Percentiles rank a stretch among this genome's conserved stretches.
These are phyloP conservation scores for Podila verticillata DNA, from an alignment of 192 early-diverging fungal species.

Conservation along the genomic window DNA sequence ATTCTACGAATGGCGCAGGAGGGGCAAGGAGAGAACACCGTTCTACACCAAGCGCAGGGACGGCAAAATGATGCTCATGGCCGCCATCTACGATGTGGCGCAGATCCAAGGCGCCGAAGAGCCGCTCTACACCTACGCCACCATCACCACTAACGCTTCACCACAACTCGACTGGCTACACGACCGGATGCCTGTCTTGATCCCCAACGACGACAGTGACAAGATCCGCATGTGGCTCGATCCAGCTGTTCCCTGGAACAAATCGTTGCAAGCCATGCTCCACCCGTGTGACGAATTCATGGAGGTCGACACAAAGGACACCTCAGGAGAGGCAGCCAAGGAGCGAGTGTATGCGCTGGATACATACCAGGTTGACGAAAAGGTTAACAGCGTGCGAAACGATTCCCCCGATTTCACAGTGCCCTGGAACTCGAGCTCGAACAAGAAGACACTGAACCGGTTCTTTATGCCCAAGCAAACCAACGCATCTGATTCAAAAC, in stretches of 20 bases:
- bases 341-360: conserved; percentile 17
- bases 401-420: conserved; percentile 56
- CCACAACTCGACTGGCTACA: conserved; percentile 58
- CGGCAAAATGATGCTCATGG: conserved; percentile 60
- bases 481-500: not conserved
- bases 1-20: conserved; percentile 67
- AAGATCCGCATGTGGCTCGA: conserved; percentile 62
- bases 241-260: conserved; percentile 41
- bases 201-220: conserved; percentile 53
- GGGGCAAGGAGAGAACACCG: conserved; percentile 56
- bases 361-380: conserved; percentile 61
- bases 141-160: conserved; percentile 62
- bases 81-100: conserved; percentile 57
- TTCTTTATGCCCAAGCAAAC: conserved; percentile 29
- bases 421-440: conserved; percentile 50
- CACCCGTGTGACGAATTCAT: conserved; percentile 59
- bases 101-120: conserved; percentile 45
- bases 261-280: conserved; percentile 46
- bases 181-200: conserved; percentile 66
- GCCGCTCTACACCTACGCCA: conserved; percentile 56
- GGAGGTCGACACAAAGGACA: conserved; percentile 14
- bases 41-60: conserved; percentile 59
- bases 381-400: conserved; percentile 55
- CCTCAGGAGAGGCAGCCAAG: not conserved
- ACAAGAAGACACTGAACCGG: conserved; percentile 44